phyloP scores from a whole-genome alignment of 805 yeast species.

The Lachancea cidri region DNA sequence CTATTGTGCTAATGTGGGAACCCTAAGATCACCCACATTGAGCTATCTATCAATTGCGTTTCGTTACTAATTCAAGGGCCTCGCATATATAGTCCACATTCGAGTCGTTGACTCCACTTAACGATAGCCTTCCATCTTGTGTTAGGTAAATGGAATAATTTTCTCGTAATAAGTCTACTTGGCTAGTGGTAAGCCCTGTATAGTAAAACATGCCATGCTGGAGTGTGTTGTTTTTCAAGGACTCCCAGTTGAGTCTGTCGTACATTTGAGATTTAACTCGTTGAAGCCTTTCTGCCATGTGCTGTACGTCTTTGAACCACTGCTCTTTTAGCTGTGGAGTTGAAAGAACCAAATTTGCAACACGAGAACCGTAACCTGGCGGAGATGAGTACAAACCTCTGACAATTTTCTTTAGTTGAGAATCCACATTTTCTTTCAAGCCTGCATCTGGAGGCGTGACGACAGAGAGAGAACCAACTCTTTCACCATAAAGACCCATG shows the following conservation, averaged over 20 bases:
- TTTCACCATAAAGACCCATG: conserved; percentile 93
- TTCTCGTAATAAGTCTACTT: conserved; percentile 63
- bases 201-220: conserved; percentile 97
- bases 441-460: conserved; percentile 51
- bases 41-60: neutral
- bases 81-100: conserved; percentile 59
- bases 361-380: conserved; percentile 88
- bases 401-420: conserved; percentile 76
- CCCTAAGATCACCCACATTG: neutral
- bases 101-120: conserved; percentile 77
- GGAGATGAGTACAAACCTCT: conserved; percentile 91
- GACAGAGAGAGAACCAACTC: conserved; percentile 75
- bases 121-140: conserved; percentile 84
- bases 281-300: conserved; percentile 75
- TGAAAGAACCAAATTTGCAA: conserved; percentile 72
- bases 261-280: conserved; percentile 63
- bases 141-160: conserved; percentile 81
- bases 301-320: conserved; percentile 78
- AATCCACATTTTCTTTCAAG: conserved; percentile 50
- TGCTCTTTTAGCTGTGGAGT: conserved; percentile 53
- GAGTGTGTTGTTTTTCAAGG: conserved; percentile 47
- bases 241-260: conserved; percentile 74
- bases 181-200: conserved; percentile 72
- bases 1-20: neutral
- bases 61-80: conserved; percentile 12